phyloP scores from a whole-genome alignment of 441 rosid species.

The Aleurites moluccanus region DNA sequence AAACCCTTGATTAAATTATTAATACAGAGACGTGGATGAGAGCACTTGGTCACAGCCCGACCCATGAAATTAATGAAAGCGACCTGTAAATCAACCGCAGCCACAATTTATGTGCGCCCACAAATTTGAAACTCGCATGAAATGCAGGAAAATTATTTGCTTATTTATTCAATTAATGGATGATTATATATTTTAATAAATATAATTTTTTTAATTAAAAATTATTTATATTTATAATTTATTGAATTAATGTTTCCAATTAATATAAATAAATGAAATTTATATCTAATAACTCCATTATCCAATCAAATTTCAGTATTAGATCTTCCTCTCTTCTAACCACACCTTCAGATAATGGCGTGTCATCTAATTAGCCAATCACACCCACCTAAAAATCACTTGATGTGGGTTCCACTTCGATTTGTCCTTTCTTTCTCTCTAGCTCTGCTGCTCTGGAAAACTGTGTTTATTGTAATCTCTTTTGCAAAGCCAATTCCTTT shows the following conservation, averaged over 20 bases:
- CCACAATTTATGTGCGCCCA: too few relatives aligned
- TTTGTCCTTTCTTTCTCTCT: not conserved
- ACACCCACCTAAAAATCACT: constrained; percentile 35
- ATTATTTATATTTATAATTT: too few relatives aligned
- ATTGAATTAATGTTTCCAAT: too few relatives aligned
- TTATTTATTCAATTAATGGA: too few relatives aligned
- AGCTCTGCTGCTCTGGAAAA: constrained; percentile 15
- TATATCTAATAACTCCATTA: not conserved
- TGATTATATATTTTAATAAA: too few relatives aligned
- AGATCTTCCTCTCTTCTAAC: constrained; percentile 45
- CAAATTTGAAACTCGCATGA: constrained; percentile 20
- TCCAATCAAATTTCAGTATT: constrained; percentile 42
- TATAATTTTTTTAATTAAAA: too few relatives aligned
- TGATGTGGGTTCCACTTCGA: constrained; percentile 26
- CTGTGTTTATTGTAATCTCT: constrained; percentile 3
- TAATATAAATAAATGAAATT: too few relatives aligned
- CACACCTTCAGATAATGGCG: constrained; percentile 65
- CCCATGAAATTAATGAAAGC: constrained; percentile 1
- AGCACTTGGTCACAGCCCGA: constrained; percentile 7
- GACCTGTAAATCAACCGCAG: constrained; percentile 23
- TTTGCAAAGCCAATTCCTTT: not conserved
- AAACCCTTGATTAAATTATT: not conserved
- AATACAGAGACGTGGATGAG: not conserved
- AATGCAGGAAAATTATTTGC: too few relatives aligned
- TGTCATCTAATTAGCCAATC: constrained; percentile 41